phyloP scores from a whole-genome alignment of 257 asterid species.

The Solanum etuberosum region DNA sequence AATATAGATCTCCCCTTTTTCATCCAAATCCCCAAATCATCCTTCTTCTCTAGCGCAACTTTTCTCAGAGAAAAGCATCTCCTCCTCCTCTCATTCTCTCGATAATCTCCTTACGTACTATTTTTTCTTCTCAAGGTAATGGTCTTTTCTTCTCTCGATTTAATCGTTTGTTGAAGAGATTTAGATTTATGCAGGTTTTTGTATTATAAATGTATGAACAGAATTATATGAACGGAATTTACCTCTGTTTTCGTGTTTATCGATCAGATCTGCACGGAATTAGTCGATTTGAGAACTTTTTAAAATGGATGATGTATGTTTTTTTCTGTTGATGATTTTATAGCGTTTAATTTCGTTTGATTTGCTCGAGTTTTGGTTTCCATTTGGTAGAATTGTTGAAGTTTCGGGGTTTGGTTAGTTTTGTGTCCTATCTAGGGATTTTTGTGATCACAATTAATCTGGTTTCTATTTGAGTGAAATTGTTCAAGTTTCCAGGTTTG shows the following conservation, averaged over 20 bases:
- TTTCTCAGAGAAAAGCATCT: not conserved
- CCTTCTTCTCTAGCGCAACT: not conserved
- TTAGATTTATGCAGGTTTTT: not conserved
- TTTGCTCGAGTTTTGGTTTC: not conserved
- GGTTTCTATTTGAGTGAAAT: not conserved
- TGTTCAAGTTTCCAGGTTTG: not conserved
- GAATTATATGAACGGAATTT: too few species aligned
- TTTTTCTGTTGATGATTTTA: not conserved
- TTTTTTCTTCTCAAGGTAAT: not conserved
- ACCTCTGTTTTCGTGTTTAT: not conserved
- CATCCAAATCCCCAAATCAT: not conserved
- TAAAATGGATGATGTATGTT: not conserved
- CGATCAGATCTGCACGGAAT: not conserved
- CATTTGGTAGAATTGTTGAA: not conserved
- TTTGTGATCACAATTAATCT: not conserved
- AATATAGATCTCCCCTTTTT: not conserved
- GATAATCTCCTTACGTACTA: not conserved
- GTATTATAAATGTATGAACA: not conserved
- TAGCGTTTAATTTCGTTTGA: not conserved
- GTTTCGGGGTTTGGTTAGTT: not conserved
- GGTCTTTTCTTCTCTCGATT: not conserved
- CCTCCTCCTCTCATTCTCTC: not conserved
- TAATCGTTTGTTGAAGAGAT: not conserved
- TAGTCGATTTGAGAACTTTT: not conserved
- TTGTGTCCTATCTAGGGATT: not conserved